A percentile compares a stretch with the other conserved stretches of the same genome.
Conservation (phyloP, 108 stramenopile genomes). For the Aureococcus anophagefferens region DNA sequence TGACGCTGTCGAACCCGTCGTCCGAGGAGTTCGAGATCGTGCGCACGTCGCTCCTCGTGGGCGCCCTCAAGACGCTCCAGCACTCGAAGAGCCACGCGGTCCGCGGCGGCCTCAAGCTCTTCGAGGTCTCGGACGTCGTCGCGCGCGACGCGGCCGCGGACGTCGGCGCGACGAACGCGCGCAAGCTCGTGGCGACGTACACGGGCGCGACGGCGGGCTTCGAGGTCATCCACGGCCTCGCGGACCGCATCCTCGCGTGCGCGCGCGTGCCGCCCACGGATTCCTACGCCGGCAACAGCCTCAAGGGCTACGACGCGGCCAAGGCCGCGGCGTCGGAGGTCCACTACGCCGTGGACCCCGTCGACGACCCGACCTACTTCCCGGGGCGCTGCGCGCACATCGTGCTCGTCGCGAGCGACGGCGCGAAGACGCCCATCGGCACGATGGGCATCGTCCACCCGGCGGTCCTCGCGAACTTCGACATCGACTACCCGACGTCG, state of each 20-base stretch:
- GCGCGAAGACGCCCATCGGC: conserved; percentile 53
- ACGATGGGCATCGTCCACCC: conserved; percentile 94
- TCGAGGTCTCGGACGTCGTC: conserved; percentile 92
- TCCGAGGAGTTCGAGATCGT: conserved; percentile 94
- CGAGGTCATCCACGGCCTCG: conserved; percentile 94
- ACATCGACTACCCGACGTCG: conserved; percentile 74
- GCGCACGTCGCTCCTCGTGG: conserved; percentile 88
- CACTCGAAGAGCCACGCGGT: conserved; percentile 75
- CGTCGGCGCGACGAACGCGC: conserved; percentile 80
- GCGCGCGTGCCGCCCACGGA: conserved; percentile 76
- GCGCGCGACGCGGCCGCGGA: conserved; percentile 71
- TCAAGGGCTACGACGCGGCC: conserved; percentile 53
- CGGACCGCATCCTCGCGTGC: conserved; percentile 87
- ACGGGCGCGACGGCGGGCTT: conserved; percentile 91
- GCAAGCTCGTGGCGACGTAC: conserved; percentile 78
- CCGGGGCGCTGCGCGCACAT: conserved; percentile 88
- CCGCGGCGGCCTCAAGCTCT: conserved; percentile 71
- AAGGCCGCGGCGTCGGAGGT: conserved; percentile 36
- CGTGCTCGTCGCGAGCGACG: conserved; percentile 54
- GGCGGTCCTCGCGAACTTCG: conserved; percentile 80
- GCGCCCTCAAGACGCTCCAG: conserved; percentile 84
- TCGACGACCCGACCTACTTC: conserved; percentile 70
- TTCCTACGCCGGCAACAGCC: conserved; percentile 53
- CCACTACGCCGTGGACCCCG: conserved; percentile 24
- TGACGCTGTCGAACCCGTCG: conserved; percentile 86